Evolutionary conservation across 306 rosid genomes (phyloP), one percentile per base, ranked within the genome.

Genomic region (Trifolium subterraneum): DNA sequence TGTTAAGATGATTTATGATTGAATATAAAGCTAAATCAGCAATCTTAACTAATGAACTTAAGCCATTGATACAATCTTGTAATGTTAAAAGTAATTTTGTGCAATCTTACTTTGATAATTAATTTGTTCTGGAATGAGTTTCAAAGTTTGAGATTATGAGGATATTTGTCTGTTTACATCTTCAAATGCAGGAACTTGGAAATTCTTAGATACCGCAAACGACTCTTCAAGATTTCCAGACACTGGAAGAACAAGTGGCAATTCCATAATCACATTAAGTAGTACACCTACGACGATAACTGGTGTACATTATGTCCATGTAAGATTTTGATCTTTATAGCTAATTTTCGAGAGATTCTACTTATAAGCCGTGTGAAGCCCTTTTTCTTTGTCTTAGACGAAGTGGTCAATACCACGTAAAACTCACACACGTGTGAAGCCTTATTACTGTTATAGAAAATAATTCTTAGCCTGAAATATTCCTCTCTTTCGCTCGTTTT

Each of bases 261-360:
- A 87, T 81, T 87, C 97, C 69, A 44, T 93, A 61, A 89, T 93
- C 36, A 97, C 91, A 83, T 85, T 93, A 79, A 84, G 90, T 78
- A 93, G 89, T 77, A 87, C 91, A 0, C 97, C 87, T 14, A 91
- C 97, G 73, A 93, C 91, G 91, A 91, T 93, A 84, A 88, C 80
- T n/a, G 97, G 97, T 6, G 97, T 93, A 79, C 97, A 91, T 84
- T 93, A 93, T 73, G 89, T 93, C 71, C 96, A 88, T 96, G 98
- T 93, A 77, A 83, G 87, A 52, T 67, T 18, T 68, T 74, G 75
- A 70, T 64, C 72, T 36, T 13, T 59, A 56, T 33, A 56, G 54
- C 71, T 71, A 45, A 76, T 74, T 54, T 66, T 58, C 20, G 54
- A 47, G 19, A 15, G 2, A 47, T 47, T 47, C 4, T 29, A 29